Evolutionary conservation across 2,329 filamentous ascomycete species (phyloP).

Genomic region (Hypoxylon sp.): DNA sequence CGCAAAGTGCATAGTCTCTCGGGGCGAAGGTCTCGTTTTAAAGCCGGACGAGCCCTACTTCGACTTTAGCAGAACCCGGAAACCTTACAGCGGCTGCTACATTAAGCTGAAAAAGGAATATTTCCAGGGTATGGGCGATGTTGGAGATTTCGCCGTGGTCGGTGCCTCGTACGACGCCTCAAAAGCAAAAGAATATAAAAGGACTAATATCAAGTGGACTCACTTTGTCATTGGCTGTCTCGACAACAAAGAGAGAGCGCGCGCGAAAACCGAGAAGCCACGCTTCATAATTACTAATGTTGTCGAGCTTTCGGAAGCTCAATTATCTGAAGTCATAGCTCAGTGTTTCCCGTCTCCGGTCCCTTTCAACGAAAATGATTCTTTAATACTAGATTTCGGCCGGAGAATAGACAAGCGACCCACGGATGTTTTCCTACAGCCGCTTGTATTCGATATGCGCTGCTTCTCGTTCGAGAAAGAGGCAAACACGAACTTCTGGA

Average conservation of each 20-base stretch:
- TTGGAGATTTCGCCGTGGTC: constrained; percentile 84
- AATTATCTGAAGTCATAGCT: constrained; percentile 63
- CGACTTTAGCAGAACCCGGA: constrained; percentile 56
- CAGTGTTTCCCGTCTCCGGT: constrained; percentile 60
- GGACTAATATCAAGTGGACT: constrained; percentile 75
- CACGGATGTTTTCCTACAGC: constrained; percentile 71
- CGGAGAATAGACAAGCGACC: constrained; percentile 58
- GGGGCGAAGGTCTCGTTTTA: constrained; percentile 82
- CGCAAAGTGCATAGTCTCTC: constrained; percentile 71
- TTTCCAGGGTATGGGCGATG: constrained; percentile 79
- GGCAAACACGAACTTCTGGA: constrained; percentile 76
- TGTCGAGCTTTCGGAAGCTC: constrained; percentile 65
- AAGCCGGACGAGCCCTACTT: constrained; percentile 88
- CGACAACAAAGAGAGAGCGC: constrained; percentile 71
- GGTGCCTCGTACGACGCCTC: constrained; percentile 78
- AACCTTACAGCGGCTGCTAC: constrained; percentile 62
- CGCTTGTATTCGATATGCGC: constrained; percentile 82
- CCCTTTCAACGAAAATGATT: constrained; percentile 53
- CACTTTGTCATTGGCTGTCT: constrained; percentile 85
- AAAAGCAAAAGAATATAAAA: constrained; percentile 66
- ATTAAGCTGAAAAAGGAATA: constrained; percentile 94
- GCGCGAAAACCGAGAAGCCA: constrained; percentile 64
- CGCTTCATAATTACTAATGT: constrained; percentile 75
- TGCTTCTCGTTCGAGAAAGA: constrained; percentile 84
- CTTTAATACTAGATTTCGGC: constrained; percentile 61